These are phyloP conservation scores for Calonectria montana DNA, from an alignment of 2,329 filamentous ascomycete species.

Conservation along the genomic window DNA sequence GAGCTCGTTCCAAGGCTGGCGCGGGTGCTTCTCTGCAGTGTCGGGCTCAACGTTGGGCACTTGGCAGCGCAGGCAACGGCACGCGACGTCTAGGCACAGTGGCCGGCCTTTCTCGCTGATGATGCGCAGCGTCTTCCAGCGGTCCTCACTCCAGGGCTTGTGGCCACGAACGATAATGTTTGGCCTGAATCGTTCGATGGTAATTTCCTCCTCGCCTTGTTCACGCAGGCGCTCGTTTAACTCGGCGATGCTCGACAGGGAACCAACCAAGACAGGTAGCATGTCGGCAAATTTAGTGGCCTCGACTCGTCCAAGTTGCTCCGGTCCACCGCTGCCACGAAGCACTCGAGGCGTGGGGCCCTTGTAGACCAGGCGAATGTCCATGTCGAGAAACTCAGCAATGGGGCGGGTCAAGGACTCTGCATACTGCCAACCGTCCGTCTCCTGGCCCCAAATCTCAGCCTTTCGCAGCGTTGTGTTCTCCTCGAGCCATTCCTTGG, in stretches of 20 bases:
- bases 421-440: conserved; percentile 67
- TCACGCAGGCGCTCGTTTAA: conserved; percentile 63
- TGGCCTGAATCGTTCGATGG: conserved; percentile 71
- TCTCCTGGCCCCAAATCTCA: conserved; percentile 69
- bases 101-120: conserved; percentile 27
- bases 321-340: conserved; percentile 64
- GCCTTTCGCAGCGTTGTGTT: conserved; percentile 63
- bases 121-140: conserved; percentile 69
- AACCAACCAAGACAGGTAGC: conserved; percentile 66
- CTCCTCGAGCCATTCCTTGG: conserved; percentile 60
- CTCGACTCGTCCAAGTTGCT: conserved; percentile 64
- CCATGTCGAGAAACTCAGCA: conserved; percentile 64
- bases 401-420: conserved; percentile 63
- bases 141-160: conserved; percentile 70
- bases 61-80: conserved; percentile 69
- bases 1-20: conserved; percentile 71
- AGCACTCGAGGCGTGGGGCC: conserved; percentile 67
- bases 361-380: conserved; percentile 71
- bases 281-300: conserved; percentile 70
- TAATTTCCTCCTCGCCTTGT: conserved; percentile 58
- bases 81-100: conserved; percentile 66
- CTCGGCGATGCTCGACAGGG: conserved; percentile 66
- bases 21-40: conserved; percentile 68
- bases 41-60: conserved; percentile 74
- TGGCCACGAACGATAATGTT: conserved; percentile 70